A percentile compares a stretch with the other conserved stretches of the same genome.
phyloP scores from a whole-genome alignment of 1,284 basidiomycete genomes.

The Irpex rosettiformis region DNA sequence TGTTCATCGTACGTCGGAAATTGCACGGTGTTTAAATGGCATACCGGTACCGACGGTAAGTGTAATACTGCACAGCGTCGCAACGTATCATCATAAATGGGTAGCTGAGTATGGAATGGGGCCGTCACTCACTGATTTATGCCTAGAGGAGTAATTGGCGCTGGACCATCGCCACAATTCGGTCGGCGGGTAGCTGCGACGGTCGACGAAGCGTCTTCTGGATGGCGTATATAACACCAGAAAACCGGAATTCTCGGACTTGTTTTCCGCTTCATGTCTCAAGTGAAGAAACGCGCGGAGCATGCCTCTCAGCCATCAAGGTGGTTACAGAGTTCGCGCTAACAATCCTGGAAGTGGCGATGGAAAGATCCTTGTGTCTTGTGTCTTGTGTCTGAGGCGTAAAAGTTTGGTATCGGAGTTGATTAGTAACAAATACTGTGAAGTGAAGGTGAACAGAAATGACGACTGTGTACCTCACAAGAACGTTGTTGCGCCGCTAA shows the following conservation, averaged over 20 bases:
- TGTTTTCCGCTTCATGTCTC: not conserved
- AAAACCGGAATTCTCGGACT: not conserved
- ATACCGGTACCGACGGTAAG: not conserved
- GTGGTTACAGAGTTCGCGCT: not conserved
- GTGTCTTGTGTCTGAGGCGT: too few relatives aligned
- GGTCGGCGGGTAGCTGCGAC: not conserved
- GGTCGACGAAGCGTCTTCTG: not conserved
- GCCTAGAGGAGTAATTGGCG: not conserved
- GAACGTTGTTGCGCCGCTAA: too few relatives aligned
- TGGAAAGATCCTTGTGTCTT: too few relatives aligned
- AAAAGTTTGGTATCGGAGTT: too few relatives aligned
- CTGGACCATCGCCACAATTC: not conserved
- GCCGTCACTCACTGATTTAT: not conserved
- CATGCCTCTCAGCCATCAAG: not conserved
- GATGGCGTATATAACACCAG: not conserved
- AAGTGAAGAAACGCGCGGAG: not conserved
- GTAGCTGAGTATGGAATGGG: not conserved
- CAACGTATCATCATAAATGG: not conserved
- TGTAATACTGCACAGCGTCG: not conserved
- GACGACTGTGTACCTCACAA: too few relatives aligned
- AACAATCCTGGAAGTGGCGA: too few relatives aligned
- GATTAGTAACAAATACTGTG: too few relatives aligned
- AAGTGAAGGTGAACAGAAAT: too few relatives aligned
- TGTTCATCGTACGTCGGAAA: not conserved
- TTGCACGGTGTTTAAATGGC: not conserved